Evolutionary conservation across 2,329 filamentous ascomycete species (phyloP).

Genomic region (Penicillium decumbens): DNA sequence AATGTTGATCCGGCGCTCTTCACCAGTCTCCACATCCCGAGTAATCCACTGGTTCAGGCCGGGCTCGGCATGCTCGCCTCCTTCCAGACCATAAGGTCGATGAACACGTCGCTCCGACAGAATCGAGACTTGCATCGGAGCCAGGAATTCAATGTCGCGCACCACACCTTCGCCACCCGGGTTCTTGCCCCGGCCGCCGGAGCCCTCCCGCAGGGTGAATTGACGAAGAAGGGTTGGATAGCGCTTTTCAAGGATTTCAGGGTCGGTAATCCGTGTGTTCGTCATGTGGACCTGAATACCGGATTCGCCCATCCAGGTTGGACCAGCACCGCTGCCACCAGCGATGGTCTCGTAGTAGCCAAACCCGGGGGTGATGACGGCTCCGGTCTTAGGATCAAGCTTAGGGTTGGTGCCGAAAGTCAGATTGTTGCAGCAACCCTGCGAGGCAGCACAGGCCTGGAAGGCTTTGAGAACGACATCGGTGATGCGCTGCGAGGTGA

Average conservation of each 20-base stretch:
- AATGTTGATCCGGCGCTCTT: conserved; percentile 53
- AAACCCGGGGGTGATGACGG: conserved; percentile 62
- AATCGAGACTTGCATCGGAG: conserved; percentile 75
- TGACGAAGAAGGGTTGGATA: conserved; percentile 72
- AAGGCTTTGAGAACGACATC: conserved; percentile 80
- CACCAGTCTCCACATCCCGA: conserved; percentile 56
- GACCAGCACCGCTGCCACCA: conserved; percentile 71
- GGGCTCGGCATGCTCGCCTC: conserved; percentile 71
- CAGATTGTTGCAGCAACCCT: conserved; percentile 79
- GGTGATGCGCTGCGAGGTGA: conserved; percentile 73
- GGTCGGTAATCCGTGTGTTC: conserved; percentile 79
- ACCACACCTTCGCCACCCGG: conserved; percentile 71
- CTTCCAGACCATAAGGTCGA: conserved; percentile 75
- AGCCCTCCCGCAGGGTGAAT: conserved; percentile 63
- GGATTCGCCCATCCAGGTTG: conserved; percentile 68
- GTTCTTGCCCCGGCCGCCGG: conserved; percentile 63
- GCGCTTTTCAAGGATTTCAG: conserved; percentile 73
- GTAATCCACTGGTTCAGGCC: conserved; percentile 86
- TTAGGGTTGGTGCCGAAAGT: conserved; percentile 74
- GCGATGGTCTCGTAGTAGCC: conserved; percentile 88
- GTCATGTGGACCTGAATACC: conserved; percentile 85
- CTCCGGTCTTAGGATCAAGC: conserved; percentile 53
- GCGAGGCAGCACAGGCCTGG: conserved; percentile 69
- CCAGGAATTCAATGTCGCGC: conserved; percentile 77
- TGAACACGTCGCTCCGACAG: conserved; percentile 72